Percentiles rank a stretch among this genome's conserved stretches.
Conservation (phyloP, 2,329 filamentous ascomycete species). For the Teratosphaeria nubilosa region DNA sequence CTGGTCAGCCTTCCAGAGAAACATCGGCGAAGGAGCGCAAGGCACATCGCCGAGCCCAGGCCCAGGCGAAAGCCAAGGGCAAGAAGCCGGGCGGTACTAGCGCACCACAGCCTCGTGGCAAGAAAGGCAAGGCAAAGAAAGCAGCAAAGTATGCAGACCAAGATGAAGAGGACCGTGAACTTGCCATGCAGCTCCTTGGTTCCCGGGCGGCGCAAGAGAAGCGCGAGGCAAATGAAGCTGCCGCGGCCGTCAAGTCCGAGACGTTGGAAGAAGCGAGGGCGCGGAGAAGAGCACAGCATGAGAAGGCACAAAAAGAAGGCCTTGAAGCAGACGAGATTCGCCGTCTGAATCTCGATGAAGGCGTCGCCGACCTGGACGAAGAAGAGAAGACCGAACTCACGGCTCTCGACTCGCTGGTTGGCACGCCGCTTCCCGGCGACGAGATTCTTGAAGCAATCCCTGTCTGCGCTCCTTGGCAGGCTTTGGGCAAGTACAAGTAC, state of each 20-base stretch:
- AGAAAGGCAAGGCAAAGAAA: slow-evolving; percentile 76
- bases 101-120: slow-evolving; percentile 50
- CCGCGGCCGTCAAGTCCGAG: slow-evolving; percentile 57
- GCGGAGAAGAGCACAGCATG: slow-evolving; percentile 69
- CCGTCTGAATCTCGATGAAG: slow-evolving; percentile 49
- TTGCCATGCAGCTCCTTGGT: slow-evolving; percentile 81
- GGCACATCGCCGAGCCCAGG: slow-evolving; percentile 7
- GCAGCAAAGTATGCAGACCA: slow-evolving; percentile 86
- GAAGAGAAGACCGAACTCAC: slow-evolving; percentile 35
- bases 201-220: slow-evolving; percentile 57
- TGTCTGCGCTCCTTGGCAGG: slow-evolving; percentile 54
- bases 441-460: slow-evolving; percentile 61
- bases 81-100: slow-evolving; percentile 5
- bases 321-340: slow-evolving; percentile 65
- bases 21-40: slow-evolving; percentile 19
- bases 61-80: slow-evolving; percentile 15
- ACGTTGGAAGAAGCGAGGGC: slow-evolving; percentile 53
- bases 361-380: slow-evolving; percentile 27
- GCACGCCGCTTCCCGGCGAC: slow-evolving; percentile 68
- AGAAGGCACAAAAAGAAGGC: slow-evolving; percentile 63
- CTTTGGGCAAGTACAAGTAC: slow-evolving; percentile 68
- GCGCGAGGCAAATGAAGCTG: slow-evolving; percentile 51
- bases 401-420: slow-evolving; percentile 62
- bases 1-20: background rate
- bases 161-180: slow-evolving; percentile 81